A percentile compares a stretch with the other conserved stretches of the same genome.
Conservation (phyloP, 495 filamentous ascomycete genomes). For the Cryomyces minteri region DNA sequence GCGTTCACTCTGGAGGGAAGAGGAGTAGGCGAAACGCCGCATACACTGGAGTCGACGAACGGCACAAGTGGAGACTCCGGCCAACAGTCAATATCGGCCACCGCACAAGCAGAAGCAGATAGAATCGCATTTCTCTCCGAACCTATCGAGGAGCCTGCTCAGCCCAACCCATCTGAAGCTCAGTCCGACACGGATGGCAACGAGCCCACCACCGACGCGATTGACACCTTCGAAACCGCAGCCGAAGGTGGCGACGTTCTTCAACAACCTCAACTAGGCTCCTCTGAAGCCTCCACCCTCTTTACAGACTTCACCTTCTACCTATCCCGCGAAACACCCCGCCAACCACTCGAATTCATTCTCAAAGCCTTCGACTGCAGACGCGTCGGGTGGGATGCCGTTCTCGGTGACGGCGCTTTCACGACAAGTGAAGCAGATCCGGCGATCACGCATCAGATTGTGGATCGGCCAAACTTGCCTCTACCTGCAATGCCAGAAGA, state of each 20-base stretch:
- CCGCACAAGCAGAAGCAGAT: conserved; percentile 21
- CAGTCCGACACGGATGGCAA: conserved; percentile 12
- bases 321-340: conserved; percentile 83
- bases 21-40: conserved; percentile 34
- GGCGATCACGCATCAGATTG: conserved; percentile 86
- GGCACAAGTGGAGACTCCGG: neutral
- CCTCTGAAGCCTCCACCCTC: conserved; percentile 40
- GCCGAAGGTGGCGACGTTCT: conserved; percentile 67
- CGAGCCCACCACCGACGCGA: conserved; percentile 33
- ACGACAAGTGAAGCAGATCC: conserved; percentile 74
- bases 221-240: conserved; percentile 75
- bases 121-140: conserved; percentile 13
- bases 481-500: conserved; percentile 27
- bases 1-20: conserved; percentile 77
- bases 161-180: conserved; percentile 1
- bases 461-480: conserved; percentile 68
- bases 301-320: conserved; percentile 82
- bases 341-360: conserved; percentile 82
- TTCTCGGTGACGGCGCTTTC: conserved; percentile 80
- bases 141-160: conserved; percentile 22
- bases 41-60: conserved; percentile 25
- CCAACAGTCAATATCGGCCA: conserved; percentile 10
- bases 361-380: conserved; percentile 91
- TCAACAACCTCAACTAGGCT: conserved; percentile 51
- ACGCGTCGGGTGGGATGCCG: conserved; percentile 81